Conservation (phyloP, 2,329 filamentous ascomycete species). For the Albophoma yamanashiensis region DNA sequence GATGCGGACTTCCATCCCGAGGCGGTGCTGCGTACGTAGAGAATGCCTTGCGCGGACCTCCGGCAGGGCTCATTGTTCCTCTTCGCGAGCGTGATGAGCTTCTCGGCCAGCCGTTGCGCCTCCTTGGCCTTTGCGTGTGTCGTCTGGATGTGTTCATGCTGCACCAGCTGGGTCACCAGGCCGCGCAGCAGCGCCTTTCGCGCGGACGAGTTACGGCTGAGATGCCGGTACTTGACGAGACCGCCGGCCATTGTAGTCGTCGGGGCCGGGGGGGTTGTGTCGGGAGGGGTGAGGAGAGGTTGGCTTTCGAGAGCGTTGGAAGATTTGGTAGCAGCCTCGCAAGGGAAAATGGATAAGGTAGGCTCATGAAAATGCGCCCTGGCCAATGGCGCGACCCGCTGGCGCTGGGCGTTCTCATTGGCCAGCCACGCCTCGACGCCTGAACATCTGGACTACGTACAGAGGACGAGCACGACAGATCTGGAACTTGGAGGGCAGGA, state of each 20-base stretch:
- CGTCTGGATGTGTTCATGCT: conserved; percentile 86
- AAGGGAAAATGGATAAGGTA: background rate
- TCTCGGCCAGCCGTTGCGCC: conserved; percentile 85
- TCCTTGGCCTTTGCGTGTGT: conserved; percentile 98
- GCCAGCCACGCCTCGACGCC: background rate
- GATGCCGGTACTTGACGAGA: conserved; percentile 76
- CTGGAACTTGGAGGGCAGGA: too few species aligned
- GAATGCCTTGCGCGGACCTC: conserved; percentile 64
- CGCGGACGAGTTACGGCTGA: conserved; percentile 78
- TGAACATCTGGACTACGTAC: background rate
- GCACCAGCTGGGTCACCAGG: conserved; percentile 87
- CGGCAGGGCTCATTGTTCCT: conserved; percentile 76
- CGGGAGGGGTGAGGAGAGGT: background rate
- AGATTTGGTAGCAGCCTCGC: background rate
- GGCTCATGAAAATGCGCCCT: background rate
- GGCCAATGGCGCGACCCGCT: background rate
- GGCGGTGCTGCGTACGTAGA: conserved; percentile 57
- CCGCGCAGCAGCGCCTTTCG: conserved; percentile 89
- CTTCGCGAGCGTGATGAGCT: conserved; percentile 89
- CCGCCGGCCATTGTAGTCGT: conserved; percentile 64
- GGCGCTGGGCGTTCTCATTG: background rate
- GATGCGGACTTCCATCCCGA: background rate
- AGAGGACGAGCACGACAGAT: background rate
- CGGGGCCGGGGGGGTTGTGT: background rate
- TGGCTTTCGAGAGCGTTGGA: background rate